Evolutionary conservation across 2,329 filamentous ascomycete genomes (phyloP).

Genomic region (Talaromyces sp.): DNA sequence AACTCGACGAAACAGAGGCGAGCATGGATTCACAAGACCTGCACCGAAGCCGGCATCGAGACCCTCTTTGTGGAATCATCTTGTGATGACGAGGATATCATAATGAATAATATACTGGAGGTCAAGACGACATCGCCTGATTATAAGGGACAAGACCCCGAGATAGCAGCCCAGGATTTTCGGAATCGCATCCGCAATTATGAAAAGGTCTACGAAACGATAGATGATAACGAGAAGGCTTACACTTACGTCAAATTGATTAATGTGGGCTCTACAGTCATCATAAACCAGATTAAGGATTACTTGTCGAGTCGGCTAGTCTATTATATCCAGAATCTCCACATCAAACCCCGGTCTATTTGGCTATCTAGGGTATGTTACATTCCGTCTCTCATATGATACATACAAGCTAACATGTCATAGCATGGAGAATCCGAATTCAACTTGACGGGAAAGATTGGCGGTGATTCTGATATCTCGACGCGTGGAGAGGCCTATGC

Average conservation of each 20-base stretch:
- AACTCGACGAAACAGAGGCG: constrained; percentile 90
- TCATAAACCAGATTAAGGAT: constrained; percentile 96
- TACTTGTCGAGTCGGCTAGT: constrained; percentile 95
- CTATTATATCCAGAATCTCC: constrained; percentile 97
- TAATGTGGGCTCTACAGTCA: constrained; percentile 90
- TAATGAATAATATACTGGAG: constrained; percentile 97
- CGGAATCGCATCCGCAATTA: constrained; percentile 93
- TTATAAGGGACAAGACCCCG: constrained; percentile 90
- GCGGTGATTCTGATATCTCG: constrained; percentile 85
- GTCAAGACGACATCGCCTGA: constrained; percentile 97
- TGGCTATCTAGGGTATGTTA: constrained; percentile 84
- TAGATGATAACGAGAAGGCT: constrained; percentile 82
- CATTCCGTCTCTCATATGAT: neutral
- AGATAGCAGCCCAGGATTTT: constrained; percentile 86
- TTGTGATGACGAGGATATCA: constrained; percentile 91
- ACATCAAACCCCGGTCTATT: constrained; percentile 93
- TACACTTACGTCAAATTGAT: constrained; percentile 97
- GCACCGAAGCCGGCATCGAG: constrained; percentile 72
- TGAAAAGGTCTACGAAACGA: constrained; percentile 92
- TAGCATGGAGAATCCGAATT: constrained; percentile 93
- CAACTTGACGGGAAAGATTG: constrained; percentile 87
- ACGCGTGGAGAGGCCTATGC: constrained; percentile 85
- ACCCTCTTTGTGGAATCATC: constrained; percentile 96
- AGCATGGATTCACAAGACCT: constrained; percentile 84
- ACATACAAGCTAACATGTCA: neutral